A percentile compares a stretch with the other conserved stretches of the same genome.
Evolutionary conservation across 768 basidiomycete genomes (phyloP).

Genomic region (Auricularia sp.): DNA sequence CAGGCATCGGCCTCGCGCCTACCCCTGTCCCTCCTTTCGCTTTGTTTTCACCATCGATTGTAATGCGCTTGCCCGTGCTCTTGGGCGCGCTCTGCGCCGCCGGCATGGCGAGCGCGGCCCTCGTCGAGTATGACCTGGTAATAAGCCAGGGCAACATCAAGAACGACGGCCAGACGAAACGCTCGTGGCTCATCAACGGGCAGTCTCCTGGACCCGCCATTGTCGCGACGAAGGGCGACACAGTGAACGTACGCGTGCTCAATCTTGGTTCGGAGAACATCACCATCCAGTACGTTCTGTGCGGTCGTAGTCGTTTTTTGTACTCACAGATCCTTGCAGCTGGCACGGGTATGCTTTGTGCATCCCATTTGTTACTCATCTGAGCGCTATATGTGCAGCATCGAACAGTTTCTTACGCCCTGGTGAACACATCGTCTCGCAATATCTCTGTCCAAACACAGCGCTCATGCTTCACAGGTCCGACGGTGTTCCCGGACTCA

Average conservation of each 20-base stretch:
- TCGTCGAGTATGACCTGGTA: background rate
- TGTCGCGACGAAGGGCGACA: background rate
- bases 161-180: background rate
- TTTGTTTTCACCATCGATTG: no score
- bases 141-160: background rate
- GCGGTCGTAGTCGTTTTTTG: background rate
- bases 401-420: background rate
- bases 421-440: background rate
- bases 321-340: background rate
- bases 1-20: no score
- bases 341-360: background rate
- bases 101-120: background rate
- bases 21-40: no score
- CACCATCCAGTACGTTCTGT: background rate
- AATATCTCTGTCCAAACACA: background rate
- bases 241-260: background rate
- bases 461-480: background rate
- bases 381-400: background rate
- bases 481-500: background rate
- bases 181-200: background rate
- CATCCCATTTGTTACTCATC: background rate
- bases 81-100: no score
- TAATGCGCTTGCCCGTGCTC: no score
- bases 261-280: background rate
- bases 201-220: background rate